These are phyloP conservation scores for Trichothecium roseum DNA, from an alignment of 2,329 filamentous ascomycete genomes.

Conservation along the genomic window DNA sequence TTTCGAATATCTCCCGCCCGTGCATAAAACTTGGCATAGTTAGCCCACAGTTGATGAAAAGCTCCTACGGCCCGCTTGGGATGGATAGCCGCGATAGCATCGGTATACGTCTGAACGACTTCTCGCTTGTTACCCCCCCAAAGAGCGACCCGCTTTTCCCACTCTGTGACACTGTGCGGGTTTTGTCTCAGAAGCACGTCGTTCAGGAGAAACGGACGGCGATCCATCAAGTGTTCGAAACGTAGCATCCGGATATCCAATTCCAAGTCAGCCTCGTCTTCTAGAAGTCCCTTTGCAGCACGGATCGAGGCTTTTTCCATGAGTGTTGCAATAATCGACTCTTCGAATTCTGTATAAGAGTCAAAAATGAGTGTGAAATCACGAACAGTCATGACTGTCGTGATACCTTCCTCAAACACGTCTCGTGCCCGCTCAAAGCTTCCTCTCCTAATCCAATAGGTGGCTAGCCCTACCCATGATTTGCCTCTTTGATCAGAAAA, in stretches of 20 bases:
- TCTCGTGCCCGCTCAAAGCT: conserved; percentile 90
- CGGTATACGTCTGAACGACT: conserved; percentile 87
- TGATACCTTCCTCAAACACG: conserved; percentile 91
- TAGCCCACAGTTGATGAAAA: conserved; percentile 91
- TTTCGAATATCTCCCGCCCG: conserved; percentile 72
- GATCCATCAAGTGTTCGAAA: conserved; percentile 97
- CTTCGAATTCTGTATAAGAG: conserved; percentile 92
- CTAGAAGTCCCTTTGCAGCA: conserved; percentile 64
- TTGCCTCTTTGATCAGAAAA: conserved; percentile 93
- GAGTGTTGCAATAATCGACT: conserved; percentile 81
- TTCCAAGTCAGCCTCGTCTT: conserved; percentile 75
- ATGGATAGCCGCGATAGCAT: conserved; percentile 84
- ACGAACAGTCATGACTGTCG: conserved; percentile 95
- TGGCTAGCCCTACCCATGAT: conserved; percentile 87
- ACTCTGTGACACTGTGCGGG: conserved; percentile 89
- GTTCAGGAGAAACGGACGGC: conserved; percentile 89
- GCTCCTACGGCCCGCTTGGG: conserved; percentile 90
- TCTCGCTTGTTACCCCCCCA: conserved; percentile 92
- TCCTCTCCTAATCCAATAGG: conserved; percentile 90
- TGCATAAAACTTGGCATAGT: conserved; percentile 97
- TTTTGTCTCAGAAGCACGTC: conserved; percentile 93
- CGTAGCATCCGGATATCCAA: conserved; percentile 95
- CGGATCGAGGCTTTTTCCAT: conserved; percentile 80
- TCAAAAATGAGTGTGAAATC: conserved; percentile 97
- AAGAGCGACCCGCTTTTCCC: conserved; percentile 91